Base-by-base conservation (phyloP, 345 rosid genomes). In the Euclidium syriacum region DNA sequence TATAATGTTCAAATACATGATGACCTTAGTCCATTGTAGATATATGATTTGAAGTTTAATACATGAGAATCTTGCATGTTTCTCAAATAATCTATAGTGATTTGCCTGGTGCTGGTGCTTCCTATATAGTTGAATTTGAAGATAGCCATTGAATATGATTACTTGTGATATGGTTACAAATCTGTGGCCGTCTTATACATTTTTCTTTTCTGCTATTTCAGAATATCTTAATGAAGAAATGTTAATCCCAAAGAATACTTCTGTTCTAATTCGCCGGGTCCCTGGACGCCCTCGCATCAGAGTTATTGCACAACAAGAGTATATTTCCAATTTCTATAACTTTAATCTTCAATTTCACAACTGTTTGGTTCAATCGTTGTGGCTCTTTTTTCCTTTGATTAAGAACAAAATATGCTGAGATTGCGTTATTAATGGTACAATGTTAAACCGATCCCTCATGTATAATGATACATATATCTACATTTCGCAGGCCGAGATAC, bases 271-370 rank as follows among this genome's bases (percentile, higher is more conserved):
- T 70, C 90, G 97, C 34, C 91, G 99, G 27, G 96, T 94, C 84
- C 99, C 99, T 48, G 95, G 97, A 75, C 73, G 86, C 61, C 96
- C 96, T 75, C 99, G 97, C 72, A 71, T 84, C 86, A 84, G 95
- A 64, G 79, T 90, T 77, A 85, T 87, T 70, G 80, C 96, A 20
- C 83, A 61, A 58, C 83, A 73, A 82, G 89, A 78, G 99, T 94
- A 94, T 74, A 81, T 58, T 66, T 77, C 40, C 19, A n/a, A 48
- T 22, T 57, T 49, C 59, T 25, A 2, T 49, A 25, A 2, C 2
- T 83, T 78, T 27, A 75, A 65, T 84, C 72, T 78, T 62, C 29
- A 16, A 29, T 41, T 58, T 42, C 46, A 71, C 52, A 53, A 22
- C 22, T 64, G 59, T 24, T 10, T 62, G 14, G 12, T 35, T 46